Evolutionary conservation across 352 stramenopile genomes (phyloP).

Genomic region (Phytophthora citricola): DNA sequence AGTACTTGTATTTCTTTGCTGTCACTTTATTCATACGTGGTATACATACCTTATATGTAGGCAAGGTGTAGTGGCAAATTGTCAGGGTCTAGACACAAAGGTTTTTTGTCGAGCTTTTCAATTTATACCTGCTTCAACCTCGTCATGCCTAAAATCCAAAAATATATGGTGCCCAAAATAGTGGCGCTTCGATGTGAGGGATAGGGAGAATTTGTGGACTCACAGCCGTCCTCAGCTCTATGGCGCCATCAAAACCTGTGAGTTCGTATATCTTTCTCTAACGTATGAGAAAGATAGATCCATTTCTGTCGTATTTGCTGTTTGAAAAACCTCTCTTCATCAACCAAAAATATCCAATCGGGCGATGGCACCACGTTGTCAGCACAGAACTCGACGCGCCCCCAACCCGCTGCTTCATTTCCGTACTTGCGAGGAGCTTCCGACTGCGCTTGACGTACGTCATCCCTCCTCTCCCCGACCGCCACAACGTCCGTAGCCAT

Average conservation of each 20-base stretch:
- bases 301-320: background rate
- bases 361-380: slow-evolving; percentile 13
- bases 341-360: slow-evolving; percentile 30
- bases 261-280: background rate
- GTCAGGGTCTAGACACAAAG: too few relatives aligned
- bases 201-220: slow-evolving; percentile 55
- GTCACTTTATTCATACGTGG: too few relatives aligned
- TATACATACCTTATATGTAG: too few relatives aligned
- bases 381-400: slow-evolving; percentile 19
- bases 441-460: slow-evolving; percentile 8
- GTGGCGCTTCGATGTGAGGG: slow-evolving; percentile 21
- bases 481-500: slow-evolving; percentile 20
- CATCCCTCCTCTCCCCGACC: background rate
- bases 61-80: too few relatives aligned
- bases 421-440: slow-evolving; percentile 33
- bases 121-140: background rate
- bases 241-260: slow-evolving; percentile 25
- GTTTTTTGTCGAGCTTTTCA: too few relatives aligned
- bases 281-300: slow-evolving; percentile 15
- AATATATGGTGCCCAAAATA: slow-evolving; percentile 14
- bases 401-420: slow-evolving; percentile 32
- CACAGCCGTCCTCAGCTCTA: slow-evolving; percentile 11
- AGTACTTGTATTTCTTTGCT: too few relatives aligned
- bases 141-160: background rate
- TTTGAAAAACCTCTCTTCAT: slow-evolving; percentile 9